A percentile compares a stretch with the other conserved stretches of the same genome.
phyloP scores from a whole-genome alignment of 2,329 filamentous ascomycete species.

The Colletotrichum sp. region DNA sequence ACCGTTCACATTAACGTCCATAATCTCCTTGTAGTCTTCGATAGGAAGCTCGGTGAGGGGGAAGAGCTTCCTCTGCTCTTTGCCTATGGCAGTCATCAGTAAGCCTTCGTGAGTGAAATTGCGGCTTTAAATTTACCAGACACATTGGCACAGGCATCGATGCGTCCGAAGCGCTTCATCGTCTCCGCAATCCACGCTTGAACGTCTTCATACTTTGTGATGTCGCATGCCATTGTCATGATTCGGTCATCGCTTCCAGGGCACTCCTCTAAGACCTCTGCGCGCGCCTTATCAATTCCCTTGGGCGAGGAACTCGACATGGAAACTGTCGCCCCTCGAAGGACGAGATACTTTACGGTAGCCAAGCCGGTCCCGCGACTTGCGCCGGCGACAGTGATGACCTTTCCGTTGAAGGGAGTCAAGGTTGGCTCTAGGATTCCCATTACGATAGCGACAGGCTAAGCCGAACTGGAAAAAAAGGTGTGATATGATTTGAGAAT shows the following conservation, averaged over 20 bases:
- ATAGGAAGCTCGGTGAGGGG: constrained; percentile 24
- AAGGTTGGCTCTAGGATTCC: constrained; percentile 12
- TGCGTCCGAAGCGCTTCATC: neutral
- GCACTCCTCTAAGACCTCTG: neutral
- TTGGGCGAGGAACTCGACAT: constrained; percentile 2
- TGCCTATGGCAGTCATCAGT: neutral
- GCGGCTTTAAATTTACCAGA: neutral
- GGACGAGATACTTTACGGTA: constrained; percentile 21
- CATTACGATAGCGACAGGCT: constrained; percentile 3
- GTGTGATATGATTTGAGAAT: neutral
- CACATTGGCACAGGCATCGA: constrained; percentile 6
- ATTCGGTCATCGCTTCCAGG: neutral
- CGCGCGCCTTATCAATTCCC: constrained; percentile 28
- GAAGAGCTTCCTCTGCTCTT: constrained; percentile 30
- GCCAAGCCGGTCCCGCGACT: constrained; percentile 20
- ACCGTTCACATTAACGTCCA: constrained; percentile 25
- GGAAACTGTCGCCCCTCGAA: constrained; percentile 26
- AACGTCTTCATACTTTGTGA: neutral
- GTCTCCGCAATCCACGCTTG: neutral
- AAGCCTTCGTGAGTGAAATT: neutral
- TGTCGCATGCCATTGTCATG: neutral
- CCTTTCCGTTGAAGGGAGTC: constrained; percentile 23
- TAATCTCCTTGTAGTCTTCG: constrained; percentile 23
- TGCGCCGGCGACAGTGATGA: constrained; percentile 22
- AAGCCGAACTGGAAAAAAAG: no score